Evolutionary conservation across 805 yeast species (phyloP), one percentile per base, ranked within the genome.

Genomic region (Metschnikowia picachoensis): DNA sequence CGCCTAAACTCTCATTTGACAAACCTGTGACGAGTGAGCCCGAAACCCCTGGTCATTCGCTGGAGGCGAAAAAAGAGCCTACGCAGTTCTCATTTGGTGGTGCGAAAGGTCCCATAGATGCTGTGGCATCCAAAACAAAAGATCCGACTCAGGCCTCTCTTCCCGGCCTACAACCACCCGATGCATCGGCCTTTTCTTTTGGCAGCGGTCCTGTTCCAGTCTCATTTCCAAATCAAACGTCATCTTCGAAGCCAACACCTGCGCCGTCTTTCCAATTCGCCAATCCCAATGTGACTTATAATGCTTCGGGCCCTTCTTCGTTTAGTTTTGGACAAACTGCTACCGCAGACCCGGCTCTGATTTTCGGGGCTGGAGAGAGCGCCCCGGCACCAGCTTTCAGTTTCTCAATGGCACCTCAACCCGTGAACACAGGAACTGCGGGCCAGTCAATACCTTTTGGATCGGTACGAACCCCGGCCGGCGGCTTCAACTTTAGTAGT

Each of bases 261-360:
- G 50, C 48, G 3, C 52, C 55, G 8, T 36, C 56, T 3, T 44
- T 47, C 37, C 43, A 52, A 2, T 52, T 53, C 14, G 44, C 42
- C 35, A 47, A 44, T 25, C 43, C 39, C 31, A 39, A 27, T 30
- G 50, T 38, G 29, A 33, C 37, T 29, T 43, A 43, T 32, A 38
- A 36, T 9, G 12, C 39, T 10, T 28, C 43, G 12, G 49, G 34
- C 30, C 30, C 34, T 35, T 30, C 43, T 1, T 29, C 51, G 4
- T 55, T 58, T 33, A 44, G 43, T 25, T 57, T 57, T 30, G 61
- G 61, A 4, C 55, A 55, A 33, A 31, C 42, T 9, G 50, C 62
- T 1, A 56, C 65, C 2, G 68, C 68, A 5, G 68, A 64, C 43
- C 70, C 71, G 1, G 61, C 71, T 1, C 46, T 53, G 41, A 60